Base-by-base conservation (phyloP, 106 monocot genomes). In the Hemerocallis citrina region DNA sequence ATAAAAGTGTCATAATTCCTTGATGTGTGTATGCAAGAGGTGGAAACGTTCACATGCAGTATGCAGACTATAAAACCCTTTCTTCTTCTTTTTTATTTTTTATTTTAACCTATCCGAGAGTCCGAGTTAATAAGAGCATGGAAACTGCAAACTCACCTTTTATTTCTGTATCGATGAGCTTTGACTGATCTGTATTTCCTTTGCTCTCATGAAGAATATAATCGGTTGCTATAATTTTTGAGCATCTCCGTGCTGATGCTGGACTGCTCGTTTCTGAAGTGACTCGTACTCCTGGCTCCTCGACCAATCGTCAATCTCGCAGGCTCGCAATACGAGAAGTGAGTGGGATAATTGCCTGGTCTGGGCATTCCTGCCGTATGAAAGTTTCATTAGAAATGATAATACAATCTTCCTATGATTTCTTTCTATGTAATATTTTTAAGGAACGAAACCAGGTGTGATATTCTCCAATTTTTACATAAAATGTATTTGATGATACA, bases 291-390 rank as follows among this genome's bases (percentile, higher is more conserved):
- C 86, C 13, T 51, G 63, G 36, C 95, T 76, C 63, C 84, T 86
- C 9, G 95, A 90, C 95, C 95, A 95, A 16, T 86, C 73, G 40
- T 95, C 90, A 30, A 95, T 86, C 61, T 95, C 95, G 16, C 81
- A 90, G 9, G 95, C 95, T 52, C 95, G 75, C 22, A 95, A 41
- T 41, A 95, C 86, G 12, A 90, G 95, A 37, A 90, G 57, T 10
- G 95, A 90, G 35, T 95, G 95, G 32, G 95, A 95, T 57, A 95
- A 39, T 56, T 95, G 86, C 65, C 80, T 86, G 1, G 78, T 86
- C 61, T 90, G 95, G 63, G 95, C 95, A 76, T 95, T 95, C 74
- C 95, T 95, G n/a, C 4, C 17, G 43, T 4, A 57, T 29, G 29
- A 46, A 17, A 61, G 28, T 27, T 42, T 17, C 28, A 4, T 12